Percentiles rank a stretch among this genome's conserved stretches.
These are phyloP conservation scores for Phytopythium mirpurense DNA, from an alignment of 352 stramenopile species.

Conservation along the genomic window DNA sequence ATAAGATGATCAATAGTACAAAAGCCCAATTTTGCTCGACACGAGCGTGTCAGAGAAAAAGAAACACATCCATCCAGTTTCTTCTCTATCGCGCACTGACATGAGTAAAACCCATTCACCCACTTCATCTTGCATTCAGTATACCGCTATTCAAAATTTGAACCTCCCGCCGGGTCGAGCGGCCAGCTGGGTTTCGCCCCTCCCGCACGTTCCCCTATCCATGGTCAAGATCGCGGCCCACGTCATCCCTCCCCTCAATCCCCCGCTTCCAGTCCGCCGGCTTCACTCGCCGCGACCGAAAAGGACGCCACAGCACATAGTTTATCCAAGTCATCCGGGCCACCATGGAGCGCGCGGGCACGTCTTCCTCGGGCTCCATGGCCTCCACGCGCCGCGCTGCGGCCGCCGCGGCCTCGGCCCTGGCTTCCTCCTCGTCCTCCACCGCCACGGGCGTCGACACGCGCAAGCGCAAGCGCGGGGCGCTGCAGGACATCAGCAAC, in stretches of 20 bases:
- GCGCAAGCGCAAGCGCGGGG: constrained; percentile 73
- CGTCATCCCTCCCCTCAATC: constrained; percentile 4
- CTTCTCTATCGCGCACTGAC: too few species aligned
- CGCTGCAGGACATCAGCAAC: constrained; percentile 83
- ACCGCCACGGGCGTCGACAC: constrained; percentile 17
- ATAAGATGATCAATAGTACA: background rate
- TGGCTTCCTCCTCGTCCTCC: background rate
- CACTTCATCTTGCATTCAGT: constrained; percentile 2
- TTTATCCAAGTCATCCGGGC: background rate
- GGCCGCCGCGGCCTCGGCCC: constrained; percentile 6
- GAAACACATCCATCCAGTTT: too few species aligned
- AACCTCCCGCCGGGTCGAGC: background rate
- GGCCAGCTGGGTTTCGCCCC: constrained; percentile 4
- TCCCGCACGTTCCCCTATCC: background rate
- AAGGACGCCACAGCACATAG: background rate
- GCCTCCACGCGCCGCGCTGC: constrained; percentile 2
- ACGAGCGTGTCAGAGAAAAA: too few species aligned
- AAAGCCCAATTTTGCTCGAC: too few species aligned
- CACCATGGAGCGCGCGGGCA: constrained; percentile 3
- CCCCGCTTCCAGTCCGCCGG: background rate
- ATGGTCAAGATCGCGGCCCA: constrained; percentile 3
- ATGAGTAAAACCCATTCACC: too few species aligned
- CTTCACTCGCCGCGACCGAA: background rate
- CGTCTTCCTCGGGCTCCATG: constrained; percentile 1
- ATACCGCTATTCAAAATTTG: constrained; percentile 7